Percentiles rank a stretch among this genome's conserved stretches.
These are phyloP conservation scores for Cutaneotrichosporon sp. DNA, from an alignment of 1,284 basidiomycete genomes.

Conservation along the genomic window DNA sequence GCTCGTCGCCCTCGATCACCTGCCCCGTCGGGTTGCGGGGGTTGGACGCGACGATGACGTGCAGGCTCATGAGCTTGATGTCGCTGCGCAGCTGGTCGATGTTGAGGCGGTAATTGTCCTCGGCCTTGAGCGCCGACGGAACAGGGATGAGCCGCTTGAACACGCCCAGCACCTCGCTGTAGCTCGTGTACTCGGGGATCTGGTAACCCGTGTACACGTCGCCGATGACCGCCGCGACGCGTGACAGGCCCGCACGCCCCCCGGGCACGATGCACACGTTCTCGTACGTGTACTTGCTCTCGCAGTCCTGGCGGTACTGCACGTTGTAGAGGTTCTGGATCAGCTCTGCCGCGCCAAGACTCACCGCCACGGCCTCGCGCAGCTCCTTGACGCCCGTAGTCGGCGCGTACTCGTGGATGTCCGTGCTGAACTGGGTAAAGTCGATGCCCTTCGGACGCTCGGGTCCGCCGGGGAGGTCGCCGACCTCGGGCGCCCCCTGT, in stretches of 20 bases:
- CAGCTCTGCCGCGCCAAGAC: constrained; percentile 64
- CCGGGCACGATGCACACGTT: constrained; percentile 71
- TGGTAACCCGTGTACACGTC: constrained; percentile 44
- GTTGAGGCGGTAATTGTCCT: constrained; percentile 67
- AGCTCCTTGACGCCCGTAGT: constrained; percentile 81
- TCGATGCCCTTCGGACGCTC: constrained; percentile 63
- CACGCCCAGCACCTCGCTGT: constrained; percentile 71
- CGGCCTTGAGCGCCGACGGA: constrained; percentile 62
- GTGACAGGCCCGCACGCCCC: constrained; percentile 81
- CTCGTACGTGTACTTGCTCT: constrained; percentile 81
- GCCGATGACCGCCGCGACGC: constrained; percentile 45
- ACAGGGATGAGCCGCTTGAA: constrained; percentile 89
- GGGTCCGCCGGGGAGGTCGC: constrained; percentile 73
- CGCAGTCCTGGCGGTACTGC: constrained; percentile 77
- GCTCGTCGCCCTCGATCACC: constrained; percentile 68
- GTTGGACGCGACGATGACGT: constrained; percentile 85
- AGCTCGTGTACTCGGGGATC: constrained; percentile 51
- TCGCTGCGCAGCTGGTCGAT: constrained; percentile 63
- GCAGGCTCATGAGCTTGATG: constrained; percentile 74
- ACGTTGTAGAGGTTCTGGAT: constrained; percentile 75
- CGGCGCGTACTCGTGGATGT: constrained; percentile 84
- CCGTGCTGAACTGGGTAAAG: constrained; percentile 61
- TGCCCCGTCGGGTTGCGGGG: constrained; percentile 70
- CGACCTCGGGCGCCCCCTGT: constrained; percentile 58
- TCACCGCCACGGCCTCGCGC: constrained; percentile 38